Percentiles rank a stretch among this genome's conserved stretches.
phyloP scores from a whole-genome alignment of 1,284 basidiomycete genomes.

The Rhodotorula sp. region DNA sequence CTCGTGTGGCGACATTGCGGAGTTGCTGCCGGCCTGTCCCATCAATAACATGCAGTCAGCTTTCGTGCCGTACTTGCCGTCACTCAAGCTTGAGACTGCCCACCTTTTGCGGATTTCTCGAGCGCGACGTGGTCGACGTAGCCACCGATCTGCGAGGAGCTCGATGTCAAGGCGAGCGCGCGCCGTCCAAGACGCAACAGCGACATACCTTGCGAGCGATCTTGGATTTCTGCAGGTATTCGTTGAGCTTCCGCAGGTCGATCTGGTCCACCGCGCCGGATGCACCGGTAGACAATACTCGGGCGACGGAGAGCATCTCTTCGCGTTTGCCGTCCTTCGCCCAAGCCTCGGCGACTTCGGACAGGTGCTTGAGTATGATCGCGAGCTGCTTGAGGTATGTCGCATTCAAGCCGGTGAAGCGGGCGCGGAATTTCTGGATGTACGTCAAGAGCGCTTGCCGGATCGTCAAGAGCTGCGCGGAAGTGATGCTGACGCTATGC shows the following conservation, averaged over 20 bases:
- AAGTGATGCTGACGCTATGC: conserved; percentile 69
- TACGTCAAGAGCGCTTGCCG: conserved; percentile 74
- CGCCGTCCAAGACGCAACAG: not conserved
- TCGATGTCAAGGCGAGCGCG: not conserved
- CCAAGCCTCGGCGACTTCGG: conserved; percentile 58
- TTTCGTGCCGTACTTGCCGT: not conserved
- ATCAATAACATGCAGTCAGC: not conserved
- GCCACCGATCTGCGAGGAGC: conserved; percentile 48
- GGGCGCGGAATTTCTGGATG: conserved; percentile 70
- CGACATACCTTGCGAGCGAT: conserved; percentile 56
- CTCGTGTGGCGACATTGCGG: conserved; percentile 57
- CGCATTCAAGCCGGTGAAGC: conserved; percentile 70
- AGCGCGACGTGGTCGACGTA: conserved; percentile 50
- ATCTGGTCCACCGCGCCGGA: conserved; percentile 51
- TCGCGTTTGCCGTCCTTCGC: conserved; percentile 43
- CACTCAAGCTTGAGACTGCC: conserved; percentile 1
- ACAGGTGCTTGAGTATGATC: conserved; percentile 67
- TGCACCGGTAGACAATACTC: conserved; percentile 68
- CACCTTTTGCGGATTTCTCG: conserved; percentile 55
- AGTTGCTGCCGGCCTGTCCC: conserved; percentile 51
- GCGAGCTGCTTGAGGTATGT: conserved; percentile 77
- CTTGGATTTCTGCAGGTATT: conserved; percentile 81
- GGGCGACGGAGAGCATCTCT: conserved; percentile 63
- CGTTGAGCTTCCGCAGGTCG: conserved; percentile 63
- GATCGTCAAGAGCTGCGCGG: conserved; percentile 57